A percentile compares a stretch with the other conserved stretches of the same genome.
Conservation (phyloP, 1,284 basidiomycete genomes). For the Quambalaria eucalypti region DNA sequence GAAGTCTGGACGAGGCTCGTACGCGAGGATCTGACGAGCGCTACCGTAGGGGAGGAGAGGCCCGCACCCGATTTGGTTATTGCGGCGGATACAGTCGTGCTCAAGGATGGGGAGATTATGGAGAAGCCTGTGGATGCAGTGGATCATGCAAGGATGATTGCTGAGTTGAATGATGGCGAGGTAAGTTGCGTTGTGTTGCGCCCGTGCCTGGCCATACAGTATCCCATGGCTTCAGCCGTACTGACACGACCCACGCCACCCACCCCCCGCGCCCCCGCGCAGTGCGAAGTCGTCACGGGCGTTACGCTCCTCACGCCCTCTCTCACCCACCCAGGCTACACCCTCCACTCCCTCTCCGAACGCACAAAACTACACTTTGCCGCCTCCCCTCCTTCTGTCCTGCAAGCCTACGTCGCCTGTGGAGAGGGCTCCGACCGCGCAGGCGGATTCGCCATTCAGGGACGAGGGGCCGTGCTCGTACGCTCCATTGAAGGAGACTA, state of each 20-base stretch:
- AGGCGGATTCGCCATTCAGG: slow-evolving; percentile 80
- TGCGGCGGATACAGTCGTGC: slow-evolving; percentile 49
- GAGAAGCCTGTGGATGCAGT: slow-evolving; percentile 75
- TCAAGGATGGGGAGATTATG: slow-evolving; percentile 53
- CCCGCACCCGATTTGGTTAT: slow-evolving; percentile 80
- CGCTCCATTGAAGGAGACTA: slow-evolving; percentile 82
- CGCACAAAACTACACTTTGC: slow-evolving; percentile 44
- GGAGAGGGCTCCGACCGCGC: slow-evolving; percentile 84
- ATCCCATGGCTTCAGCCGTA: too few relatives aligned
- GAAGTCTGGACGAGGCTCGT: slow-evolving; percentile 39
- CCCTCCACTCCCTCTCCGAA: slow-evolving; percentile 31
- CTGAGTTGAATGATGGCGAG: slow-evolving; percentile 71
- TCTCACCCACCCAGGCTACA: neutral
- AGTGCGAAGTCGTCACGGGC: slow-evolving; percentile 42
- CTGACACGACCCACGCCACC: neutral
- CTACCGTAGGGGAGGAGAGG: neutral
- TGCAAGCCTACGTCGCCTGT: slow-evolving; percentile 76
- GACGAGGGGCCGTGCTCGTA: slow-evolving; percentile 69
- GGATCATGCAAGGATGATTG: slow-evolving; percentile 79
- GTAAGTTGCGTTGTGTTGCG: slow-evolving; percentile 62
- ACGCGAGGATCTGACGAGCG: neutral
- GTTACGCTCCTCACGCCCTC: slow-evolving; percentile 16
- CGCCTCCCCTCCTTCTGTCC: slow-evolving; percentile 49
- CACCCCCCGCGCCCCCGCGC: neutral
- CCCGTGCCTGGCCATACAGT: too few relatives aligned